Evolutionary conservation across 495 filamentous ascomycete species (phyloP), one percentile per base, ranked within the genome.

Genomic region (Hypomontagnella submonticulosa): DNA sequence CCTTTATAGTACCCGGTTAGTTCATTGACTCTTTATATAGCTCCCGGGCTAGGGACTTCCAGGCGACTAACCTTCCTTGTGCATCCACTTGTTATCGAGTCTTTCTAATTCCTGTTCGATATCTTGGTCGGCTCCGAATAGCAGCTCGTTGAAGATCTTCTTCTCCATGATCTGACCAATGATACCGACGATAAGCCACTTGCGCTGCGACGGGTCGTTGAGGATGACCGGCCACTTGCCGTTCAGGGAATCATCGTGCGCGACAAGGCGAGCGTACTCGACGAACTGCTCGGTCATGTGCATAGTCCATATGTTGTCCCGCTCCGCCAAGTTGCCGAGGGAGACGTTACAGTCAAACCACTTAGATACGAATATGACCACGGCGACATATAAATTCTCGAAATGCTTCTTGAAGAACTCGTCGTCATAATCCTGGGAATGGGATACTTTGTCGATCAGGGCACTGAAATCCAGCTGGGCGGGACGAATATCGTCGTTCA

Each of bases 221-320:
- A 84, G 38, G 53, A 83, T 38, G 11, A 36, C 50, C 38, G 80
- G 73, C 82, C 82, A 84, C 0, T 77, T 71, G 15, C 75, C 76
- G 3, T 46, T 38, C 5, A 48, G 53, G 16, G 62, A 65, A 38
- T 81, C 79, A 64, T 80, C 77, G 6, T 67, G 67, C 1, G 73
- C 76, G n/a, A 78, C 74, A 2, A 66, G 15, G 15, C 60, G 60
- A 3, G 75, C 71, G 44, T 77, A 80, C 48, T 76, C 58, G 11
- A 67, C 5, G 40, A 81, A 79, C 55, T 76, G 69, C 11, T 61
- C 37, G 9, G 69, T 66, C 60, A 74, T 19, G 13, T 41, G 52
- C 16, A 40, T 32, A 19, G 61, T 13, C 71, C 71, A 74, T 12
- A 67, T 47, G 32, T 37, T 10, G 8, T 37, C 48, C 5, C 40